Percentiles rank a stretch among this genome's conserved stretches.
These are phyloP conservation scores for Sparassis latifolia DNA, from an alignment of 1,284 basidiomycete species.

Conservation along the genomic window DNA sequence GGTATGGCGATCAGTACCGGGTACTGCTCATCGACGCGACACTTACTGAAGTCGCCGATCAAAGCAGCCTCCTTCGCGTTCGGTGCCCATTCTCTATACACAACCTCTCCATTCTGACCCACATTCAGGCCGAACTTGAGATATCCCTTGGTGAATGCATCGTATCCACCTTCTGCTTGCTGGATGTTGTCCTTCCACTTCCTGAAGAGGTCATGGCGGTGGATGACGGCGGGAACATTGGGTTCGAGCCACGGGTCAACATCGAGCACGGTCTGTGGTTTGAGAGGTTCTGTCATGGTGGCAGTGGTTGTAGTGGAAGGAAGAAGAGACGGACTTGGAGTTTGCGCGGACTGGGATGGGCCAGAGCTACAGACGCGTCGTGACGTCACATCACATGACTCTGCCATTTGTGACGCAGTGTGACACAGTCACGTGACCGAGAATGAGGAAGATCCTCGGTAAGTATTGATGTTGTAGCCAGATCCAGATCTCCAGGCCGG, in stretches of 20 bases:
- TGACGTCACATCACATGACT: conserved; percentile 4
- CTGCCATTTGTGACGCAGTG: too few species aligned
- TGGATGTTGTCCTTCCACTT: conserved; percentile 74
- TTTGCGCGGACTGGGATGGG: background rate
- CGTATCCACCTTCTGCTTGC: conserved; percentile 81
- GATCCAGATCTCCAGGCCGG: too few species aligned
- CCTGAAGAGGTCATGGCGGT: conserved; percentile 67
- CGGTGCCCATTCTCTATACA: conserved; percentile 96
- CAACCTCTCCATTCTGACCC: conserved; percentile 60
- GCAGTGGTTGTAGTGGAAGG: background rate
- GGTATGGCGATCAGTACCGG: conserved; percentile 1
- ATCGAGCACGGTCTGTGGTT: conserved; percentile 48
- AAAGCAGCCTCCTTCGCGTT: conserved; percentile 79
- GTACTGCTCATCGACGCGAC: background rate
- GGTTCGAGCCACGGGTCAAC: conserved; percentile 74
- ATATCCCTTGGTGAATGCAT: conserved; percentile 85
- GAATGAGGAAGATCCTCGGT: too few species aligned
- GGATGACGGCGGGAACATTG: conserved; percentile 64
- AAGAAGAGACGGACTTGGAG: conserved; percentile 1
- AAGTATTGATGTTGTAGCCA: too few species aligned
- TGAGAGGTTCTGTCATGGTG: conserved; percentile 29
- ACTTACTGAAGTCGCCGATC: conserved; percentile 94
- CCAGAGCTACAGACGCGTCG: background rate
- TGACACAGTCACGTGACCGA: too few species aligned
- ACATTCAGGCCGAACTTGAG: conserved; percentile 82